Conservation (phyloP, 2,329 filamentous ascomycete genomes). For the Cladosporium cucumerinum region DNA sequence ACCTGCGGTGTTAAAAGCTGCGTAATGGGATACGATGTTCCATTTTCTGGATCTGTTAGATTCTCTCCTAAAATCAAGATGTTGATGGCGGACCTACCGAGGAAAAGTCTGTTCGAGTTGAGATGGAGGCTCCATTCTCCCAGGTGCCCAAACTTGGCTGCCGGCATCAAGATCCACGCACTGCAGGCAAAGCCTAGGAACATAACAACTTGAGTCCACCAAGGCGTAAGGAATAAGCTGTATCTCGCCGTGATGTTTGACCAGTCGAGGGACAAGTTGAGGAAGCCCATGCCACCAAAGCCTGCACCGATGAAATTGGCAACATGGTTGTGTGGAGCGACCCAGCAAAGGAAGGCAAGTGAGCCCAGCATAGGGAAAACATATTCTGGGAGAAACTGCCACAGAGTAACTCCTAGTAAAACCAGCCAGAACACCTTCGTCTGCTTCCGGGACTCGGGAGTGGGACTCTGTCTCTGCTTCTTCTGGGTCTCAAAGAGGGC, state of each 20-base stretch:
- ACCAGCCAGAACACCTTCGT: slow-evolving; percentile 57
- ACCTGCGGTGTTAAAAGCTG: slow-evolving; percentile 43
- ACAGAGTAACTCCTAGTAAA: slow-evolving; percentile 53
- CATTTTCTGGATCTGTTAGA: slow-evolving; percentile 40
- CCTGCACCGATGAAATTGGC: slow-evolving; percentile 61
- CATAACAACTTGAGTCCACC: slow-evolving; percentile 57
- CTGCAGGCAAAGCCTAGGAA: slow-evolving; percentile 36
- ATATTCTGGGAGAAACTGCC: slow-evolving; percentile 62
- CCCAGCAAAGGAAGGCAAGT: slow-evolving; percentile 62
- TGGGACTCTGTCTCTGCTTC: slow-evolving; percentile 48
- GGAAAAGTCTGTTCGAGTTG: slow-evolving; percentile 54
- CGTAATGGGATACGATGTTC: slow-evolving; percentile 45
- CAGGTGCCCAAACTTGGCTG: slow-evolving; percentile 57
- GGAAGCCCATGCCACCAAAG: slow-evolving; percentile 57
- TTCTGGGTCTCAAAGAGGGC: slow-evolving; percentile 58
- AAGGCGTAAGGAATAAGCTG: slow-evolving; percentile 52
- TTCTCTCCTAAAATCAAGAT: background rate
- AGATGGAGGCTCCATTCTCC: slow-evolving; percentile 52
- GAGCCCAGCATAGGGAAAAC: slow-evolving; percentile 59
- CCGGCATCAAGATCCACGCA: slow-evolving; percentile 58
- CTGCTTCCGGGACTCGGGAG: slow-evolving; percentile 51
- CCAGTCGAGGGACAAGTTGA: slow-evolving; percentile 61
- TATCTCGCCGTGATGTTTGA: slow-evolving; percentile 55
- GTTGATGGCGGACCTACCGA: background rate
- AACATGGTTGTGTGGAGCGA: slow-evolving; percentile 55